Base-by-base conservation (phyloP, 2,329 filamentous ascomycete genomes). In the Colletotrichum melonis region DNA sequence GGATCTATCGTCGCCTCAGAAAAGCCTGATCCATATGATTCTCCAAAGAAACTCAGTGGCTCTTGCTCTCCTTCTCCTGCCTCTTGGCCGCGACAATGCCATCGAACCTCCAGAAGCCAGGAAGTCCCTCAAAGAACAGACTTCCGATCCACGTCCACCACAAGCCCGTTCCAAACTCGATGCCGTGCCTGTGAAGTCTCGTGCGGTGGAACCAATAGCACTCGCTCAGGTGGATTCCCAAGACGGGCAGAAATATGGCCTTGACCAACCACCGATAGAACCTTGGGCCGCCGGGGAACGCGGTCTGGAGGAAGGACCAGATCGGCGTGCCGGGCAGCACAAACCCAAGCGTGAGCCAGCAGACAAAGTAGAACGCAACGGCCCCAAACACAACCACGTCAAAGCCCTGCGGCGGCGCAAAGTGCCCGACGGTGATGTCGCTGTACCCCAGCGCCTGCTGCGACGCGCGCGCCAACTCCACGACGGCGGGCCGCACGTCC, bases 401-500 rank as follows among this genome's bases (percentile, higher is more conserved):
- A 16, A 85, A 76, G 1, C 84, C 83, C 5, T 78, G 74, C 0
- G 88, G 87, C 0, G 80, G 75, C 9, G 79, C 74, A 77, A 86
- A 91, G 54, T 76, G 73, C 6, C 78, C 80, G 74, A 90, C 78
- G 67, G 79, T 79, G 49, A 86, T 78, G 78, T 85, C 77, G 86
- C 88, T 77, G 78, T 93, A 86, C 19, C 89, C 91, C 14, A 97
- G 89, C 1, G 83, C 88, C 38, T 84, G 77, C 42, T 93, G 87
- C 76, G 89, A 79, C 79, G 81, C 79, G 85, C 90, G 76, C 82
- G 89, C 81, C 91, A 98, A 93, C 64, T 91, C 90, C 62, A 97
- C 91, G 54, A 96, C 85, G 64, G 93, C 90, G 59, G 88, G 85
- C 66, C 94, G 91, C 11, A 92, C 88, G 72, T 97, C 94, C 46